phyloP scores from a whole-genome alignment of 805 yeast species.

The Metschnikowia matae region DNA sequence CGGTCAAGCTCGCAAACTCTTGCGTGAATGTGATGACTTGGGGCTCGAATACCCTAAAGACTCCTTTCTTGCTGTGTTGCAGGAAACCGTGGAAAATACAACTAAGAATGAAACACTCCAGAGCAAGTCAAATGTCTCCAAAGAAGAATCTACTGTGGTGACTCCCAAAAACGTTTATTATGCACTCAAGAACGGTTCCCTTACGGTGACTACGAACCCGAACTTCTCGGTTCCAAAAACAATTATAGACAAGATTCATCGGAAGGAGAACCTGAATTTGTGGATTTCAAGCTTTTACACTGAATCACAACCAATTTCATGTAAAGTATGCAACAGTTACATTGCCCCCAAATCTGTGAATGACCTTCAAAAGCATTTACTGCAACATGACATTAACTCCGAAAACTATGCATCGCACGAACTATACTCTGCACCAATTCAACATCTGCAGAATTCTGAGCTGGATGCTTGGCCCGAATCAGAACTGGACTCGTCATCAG shows the following conservation, averaged over 20 bases:
- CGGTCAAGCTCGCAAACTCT: slow-evolving; percentile 2
- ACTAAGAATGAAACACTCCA: too few relatives aligned
- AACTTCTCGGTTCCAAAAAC: not conserved
- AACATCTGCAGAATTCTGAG: not conserved
- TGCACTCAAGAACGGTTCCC: not conserved
- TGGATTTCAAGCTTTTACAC: not conserved
- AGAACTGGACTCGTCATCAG: not conserved
- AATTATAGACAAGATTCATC: not conserved
- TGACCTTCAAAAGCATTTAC: slow-evolving; percentile 5
- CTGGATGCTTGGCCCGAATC: not conserved
- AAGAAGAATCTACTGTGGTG: not conserved
- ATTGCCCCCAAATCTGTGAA: not conserved
- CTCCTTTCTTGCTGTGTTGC: not conserved
- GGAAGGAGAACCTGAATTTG: not conserved
- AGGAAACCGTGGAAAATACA: not conserved
- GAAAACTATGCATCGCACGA: slow-evolving; percentile 1
- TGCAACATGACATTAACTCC: slow-evolving; percentile 4
- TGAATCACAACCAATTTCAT: not conserved
- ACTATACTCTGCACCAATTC: not conserved
- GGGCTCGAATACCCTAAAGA: slow-evolving; percentile 25
- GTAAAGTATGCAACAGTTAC: not conserved
- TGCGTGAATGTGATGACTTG: slow-evolving; percentile 22
- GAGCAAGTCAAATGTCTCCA: too few relatives aligned
- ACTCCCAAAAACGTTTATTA: not conserved
- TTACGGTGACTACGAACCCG: not conserved